phyloP scores from a whole-genome alignment of 2,329 filamentous ascomycete species.

The Fonsecaea nubica region DNA sequence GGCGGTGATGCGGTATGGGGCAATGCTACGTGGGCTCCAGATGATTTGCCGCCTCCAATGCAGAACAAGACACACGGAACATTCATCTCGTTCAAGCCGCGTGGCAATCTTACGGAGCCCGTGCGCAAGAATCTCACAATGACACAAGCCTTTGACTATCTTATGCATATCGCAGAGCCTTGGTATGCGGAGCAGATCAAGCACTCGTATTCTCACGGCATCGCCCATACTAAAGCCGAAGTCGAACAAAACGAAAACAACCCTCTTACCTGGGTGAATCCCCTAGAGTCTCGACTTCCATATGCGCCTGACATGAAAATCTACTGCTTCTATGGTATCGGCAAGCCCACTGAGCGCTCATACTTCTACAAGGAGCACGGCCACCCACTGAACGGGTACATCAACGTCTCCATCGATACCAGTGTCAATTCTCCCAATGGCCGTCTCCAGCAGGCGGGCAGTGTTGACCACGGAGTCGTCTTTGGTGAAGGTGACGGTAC shows the following conservation, averaged over 20 bases:
- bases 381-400: slow-evolving; percentile 53
- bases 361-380: slow-evolving; percentile 82
- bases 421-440: slow-evolving; percentile 60
- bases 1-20: slow-evolving; percentile 97
- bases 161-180: slow-evolving; percentile 77
- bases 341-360: slow-evolving; percentile 88
- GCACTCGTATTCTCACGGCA: slow-evolving; percentile 81
- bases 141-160: slow-evolving; percentile 74
- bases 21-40: slow-evolving; percentile 82
- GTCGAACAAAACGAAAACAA: slow-evolving; percentile 83
- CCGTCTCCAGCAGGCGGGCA: slow-evolving; percentile 47
- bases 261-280: slow-evolving; percentile 89
- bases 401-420: slow-evolving; percentile 78
- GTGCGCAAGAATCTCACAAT: slow-evolving; percentile 77
- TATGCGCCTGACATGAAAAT: slow-evolving; percentile 89
- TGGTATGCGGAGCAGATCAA: slow-evolving; percentile 83
- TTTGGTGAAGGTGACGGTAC: slow-evolving; percentile 97
- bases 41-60: slow-evolving; percentile 75
- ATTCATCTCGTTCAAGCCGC: slow-evolving; percentile 80
- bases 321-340: slow-evolving; percentile 95
- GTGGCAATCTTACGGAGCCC: slow-evolving; percentile 60
- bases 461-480: slow-evolving; percentile 83
- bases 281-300: slow-evolving; percentile 87
- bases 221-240: slow-evolving; percentile 78
- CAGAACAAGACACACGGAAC: slow-evolving; percentile 70